Evolutionary conservation across 805 yeast species (phyloP).

Genomic region (Osmozyma mogii): DNA sequence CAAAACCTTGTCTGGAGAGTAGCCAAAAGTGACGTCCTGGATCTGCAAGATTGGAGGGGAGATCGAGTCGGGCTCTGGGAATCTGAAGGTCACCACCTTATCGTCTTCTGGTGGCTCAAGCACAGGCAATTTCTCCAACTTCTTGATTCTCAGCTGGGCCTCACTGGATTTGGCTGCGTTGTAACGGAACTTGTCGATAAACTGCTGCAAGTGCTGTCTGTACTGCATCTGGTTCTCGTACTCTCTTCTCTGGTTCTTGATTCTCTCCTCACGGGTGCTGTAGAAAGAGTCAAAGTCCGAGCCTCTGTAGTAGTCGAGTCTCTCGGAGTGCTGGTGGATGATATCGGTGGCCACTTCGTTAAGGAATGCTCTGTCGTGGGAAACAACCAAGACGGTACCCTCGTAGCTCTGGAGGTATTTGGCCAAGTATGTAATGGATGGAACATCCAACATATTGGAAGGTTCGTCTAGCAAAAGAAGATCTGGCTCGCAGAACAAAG

Average conservation of each 20-base stretch:
- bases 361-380: conserved; percentile 95
- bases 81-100: conserved; percentile 71
- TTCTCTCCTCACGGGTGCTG: conserved; percentile 89
- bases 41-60: conserved; percentile 92
- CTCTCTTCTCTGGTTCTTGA: conserved; percentile 87
- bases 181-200: conserved; percentile 93
- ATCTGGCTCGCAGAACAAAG: conserved; percentile 95
- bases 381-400: conserved; percentile 88
- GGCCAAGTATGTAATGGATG: conserved; percentile 90
- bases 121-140: conserved; percentile 87
- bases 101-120: conserved; percentile 95
- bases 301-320: conserved; percentile 92
- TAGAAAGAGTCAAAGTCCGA: conserved; percentile 91
- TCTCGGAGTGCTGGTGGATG: conserved; percentile 94
- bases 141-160: conserved; percentile 96
- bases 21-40: conserved; percentile 82
- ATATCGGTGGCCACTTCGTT: conserved; percentile 98
- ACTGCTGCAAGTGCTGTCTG: conserved; percentile 86
- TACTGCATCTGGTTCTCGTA: conserved; percentile 96
- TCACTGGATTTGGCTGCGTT: conserved; percentile 97
- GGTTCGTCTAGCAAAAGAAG: conserved; percentile 93
- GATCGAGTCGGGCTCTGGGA: conserved; percentile 90
- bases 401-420: conserved; percentile 85
- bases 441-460: conserved; percentile 99
- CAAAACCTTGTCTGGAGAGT: conserved; percentile 55